Evolutionary conservation across 2,329 filamentous ascomycete species (phyloP).

Genomic region (Colletotrichum sansevieriae): DNA sequence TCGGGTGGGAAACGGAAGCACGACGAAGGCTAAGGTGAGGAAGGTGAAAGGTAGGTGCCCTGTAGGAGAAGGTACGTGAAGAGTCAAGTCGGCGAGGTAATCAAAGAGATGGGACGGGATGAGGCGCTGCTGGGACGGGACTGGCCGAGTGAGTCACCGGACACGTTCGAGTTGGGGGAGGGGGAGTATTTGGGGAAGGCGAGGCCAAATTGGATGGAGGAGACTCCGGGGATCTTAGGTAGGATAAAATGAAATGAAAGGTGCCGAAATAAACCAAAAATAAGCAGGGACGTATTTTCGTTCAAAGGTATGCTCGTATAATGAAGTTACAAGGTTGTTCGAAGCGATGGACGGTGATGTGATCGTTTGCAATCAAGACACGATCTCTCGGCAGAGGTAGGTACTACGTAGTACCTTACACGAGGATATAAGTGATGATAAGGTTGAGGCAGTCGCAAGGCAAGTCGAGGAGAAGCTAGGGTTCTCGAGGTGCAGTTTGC

Average conservation of each 20-base stretch:
- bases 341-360: too few relatives aligned
- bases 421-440: too few relatives aligned
- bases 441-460: too few relatives aligned
- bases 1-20: not conserved
- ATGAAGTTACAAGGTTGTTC: too few relatives aligned
- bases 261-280: not conserved
- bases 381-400: too few relatives aligned
- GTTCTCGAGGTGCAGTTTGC: too few relatives aligned
- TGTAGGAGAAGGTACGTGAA: not conserved
- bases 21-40: slow-evolving; percentile 1
- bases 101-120: not conserved
- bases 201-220: not conserved
- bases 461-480: too few relatives aligned
- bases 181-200: not conserved
- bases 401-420: too few relatives aligned
- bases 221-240: not conserved
- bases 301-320: too few relatives aligned
- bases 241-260: not conserved
- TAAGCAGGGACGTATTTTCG: too few relatives aligned
- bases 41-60: not conserved
- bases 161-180: not conserved
- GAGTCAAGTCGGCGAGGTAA: not conserved
- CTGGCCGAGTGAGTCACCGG: slow-evolving; percentile 38
- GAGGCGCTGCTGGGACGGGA: slow-evolving; percentile 15
- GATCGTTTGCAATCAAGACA: too few relatives aligned